A percentile compares a stretch with the other conserved stretches of the same genome.
Conservation (phyloP, 2,329 filamentous ascomycete species). For the Lithohypha guttulata region DNA sequence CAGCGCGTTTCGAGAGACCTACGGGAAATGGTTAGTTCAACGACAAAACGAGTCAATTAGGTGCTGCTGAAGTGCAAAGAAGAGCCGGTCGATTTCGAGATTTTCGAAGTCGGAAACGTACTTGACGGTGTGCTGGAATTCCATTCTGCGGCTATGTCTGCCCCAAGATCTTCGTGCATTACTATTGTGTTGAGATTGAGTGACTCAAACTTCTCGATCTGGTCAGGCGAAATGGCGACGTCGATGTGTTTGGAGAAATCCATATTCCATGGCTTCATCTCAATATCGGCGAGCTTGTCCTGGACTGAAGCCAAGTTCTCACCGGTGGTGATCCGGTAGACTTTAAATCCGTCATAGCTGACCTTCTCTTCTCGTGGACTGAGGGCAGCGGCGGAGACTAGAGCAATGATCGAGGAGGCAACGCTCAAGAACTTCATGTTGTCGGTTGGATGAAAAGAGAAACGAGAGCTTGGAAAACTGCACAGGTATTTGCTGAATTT, state of each 20-base stretch:
- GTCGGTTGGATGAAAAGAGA: no score
- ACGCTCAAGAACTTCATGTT: conserved; percentile 3
- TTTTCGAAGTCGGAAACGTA: conserved; percentile 7
- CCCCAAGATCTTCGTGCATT: conserved; percentile 36
- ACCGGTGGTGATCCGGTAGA: conserved; percentile 17
- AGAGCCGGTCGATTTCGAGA: neutral
- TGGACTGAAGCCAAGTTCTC: conserved; percentile 11
- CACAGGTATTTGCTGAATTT: no score
- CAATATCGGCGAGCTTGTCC: conserved; percentile 15
- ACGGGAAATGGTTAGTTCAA: conserved; percentile 22
- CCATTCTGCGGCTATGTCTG: conserved; percentile 33
- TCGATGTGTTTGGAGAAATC: conserved; percentile 27
- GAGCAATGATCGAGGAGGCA: neutral
- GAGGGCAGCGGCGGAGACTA: neutral
- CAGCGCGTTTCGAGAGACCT: neutral
- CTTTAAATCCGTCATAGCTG: conserved; percentile 20
- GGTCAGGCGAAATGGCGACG: conserved; percentile 32
- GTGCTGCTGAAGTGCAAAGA: no score
- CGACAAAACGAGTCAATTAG: no score
- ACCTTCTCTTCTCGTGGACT: conserved; percentile 1
- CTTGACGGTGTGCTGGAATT: conserved; percentile 11
- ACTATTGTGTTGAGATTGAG: conserved; percentile 26
- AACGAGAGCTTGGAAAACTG: no score
- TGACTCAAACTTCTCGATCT: conserved; percentile 31
- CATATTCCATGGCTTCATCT: conserved; percentile 17